These are phyloP conservation scores for Carex myosuroides DNA, from an alignment of 176 grass and related monocot genomes.

Conservation along the genomic window DNA sequence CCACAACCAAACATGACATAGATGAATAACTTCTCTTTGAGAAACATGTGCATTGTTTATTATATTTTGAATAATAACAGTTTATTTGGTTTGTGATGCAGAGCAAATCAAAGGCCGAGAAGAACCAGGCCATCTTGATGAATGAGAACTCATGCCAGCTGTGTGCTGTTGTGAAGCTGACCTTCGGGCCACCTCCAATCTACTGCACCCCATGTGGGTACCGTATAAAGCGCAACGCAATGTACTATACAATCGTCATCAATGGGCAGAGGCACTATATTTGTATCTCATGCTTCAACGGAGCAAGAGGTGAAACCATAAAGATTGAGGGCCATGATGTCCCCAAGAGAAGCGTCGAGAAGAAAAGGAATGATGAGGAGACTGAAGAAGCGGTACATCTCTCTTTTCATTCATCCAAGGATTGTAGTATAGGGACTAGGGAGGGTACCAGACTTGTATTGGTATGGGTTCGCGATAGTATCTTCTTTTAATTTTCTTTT, in stretches of 20 bases:
- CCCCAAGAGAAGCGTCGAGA: conserved; percentile 65
- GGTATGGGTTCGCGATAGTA: not conserved
- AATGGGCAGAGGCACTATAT: conserved; percentile 85
- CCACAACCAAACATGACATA: too few species aligned
- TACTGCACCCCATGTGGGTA: conserved; percentile 90
- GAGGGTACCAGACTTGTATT: not conserved
- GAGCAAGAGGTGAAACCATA: conserved; percentile 51
- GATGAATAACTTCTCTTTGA: too few species aligned
- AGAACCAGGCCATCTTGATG: conserved; percentile 87
- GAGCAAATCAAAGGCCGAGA: conserved; percentile 99
- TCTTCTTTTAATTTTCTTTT: not conserved
- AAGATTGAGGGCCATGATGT: conserved; percentile 68
- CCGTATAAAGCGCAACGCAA: conserved; percentile 89
- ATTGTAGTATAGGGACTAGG: not conserved
- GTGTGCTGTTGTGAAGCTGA: conserved; percentile 93
- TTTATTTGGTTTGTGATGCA: conserved; percentile 32
- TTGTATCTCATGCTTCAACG: conserved; percentile 91
- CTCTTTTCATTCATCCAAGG: not conserved
- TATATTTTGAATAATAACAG: not conserved
- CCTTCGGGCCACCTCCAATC: conserved; percentile 96
- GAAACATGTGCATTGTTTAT: too few species aligned
- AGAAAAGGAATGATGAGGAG: conserved; percentile 97
- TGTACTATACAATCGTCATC: conserved; percentile 74
- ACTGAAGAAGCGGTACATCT: conserved; percentile 95
- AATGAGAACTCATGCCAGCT: conserved; percentile 99